Evolutionary conservation across 208 protist genomes (phyloP).

Genomic region (Strigomonas culicis): DNA sequence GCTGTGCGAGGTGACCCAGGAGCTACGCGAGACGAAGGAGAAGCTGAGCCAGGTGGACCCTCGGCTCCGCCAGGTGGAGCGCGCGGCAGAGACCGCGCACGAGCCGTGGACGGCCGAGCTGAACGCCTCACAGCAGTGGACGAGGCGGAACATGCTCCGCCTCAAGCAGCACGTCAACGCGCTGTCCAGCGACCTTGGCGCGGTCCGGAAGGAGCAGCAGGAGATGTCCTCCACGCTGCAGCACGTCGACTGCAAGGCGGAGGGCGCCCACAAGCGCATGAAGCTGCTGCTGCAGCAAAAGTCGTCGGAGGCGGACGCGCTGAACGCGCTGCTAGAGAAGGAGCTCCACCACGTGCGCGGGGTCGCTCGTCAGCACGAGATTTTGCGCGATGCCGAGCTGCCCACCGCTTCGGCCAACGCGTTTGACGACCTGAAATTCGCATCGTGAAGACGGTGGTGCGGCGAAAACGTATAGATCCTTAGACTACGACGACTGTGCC

Average conservation of each 20-base stretch:
- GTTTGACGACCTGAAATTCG: constrained; percentile 21
- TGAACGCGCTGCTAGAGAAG: constrained; percentile 63
- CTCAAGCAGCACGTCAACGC: constrained; percentile 73
- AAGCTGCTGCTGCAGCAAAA: constrained; percentile 53
- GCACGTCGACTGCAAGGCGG: constrained; percentile 45
- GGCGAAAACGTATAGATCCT: too few species aligned
- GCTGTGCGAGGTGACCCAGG: constrained; percentile 12
- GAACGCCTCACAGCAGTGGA: constrained; percentile 59
- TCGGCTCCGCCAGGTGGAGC: constrained; percentile 1
- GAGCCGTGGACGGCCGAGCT: constrained; percentile 25
- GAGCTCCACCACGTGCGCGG: constrained; percentile 64
- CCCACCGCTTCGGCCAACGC: too few species aligned
- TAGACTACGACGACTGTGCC: too few species aligned
- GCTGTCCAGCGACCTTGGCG: constrained; percentile 26
- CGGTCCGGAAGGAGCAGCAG: constrained; percentile 31
- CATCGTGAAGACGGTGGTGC: not conserved
- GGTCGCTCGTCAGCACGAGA: constrained; percentile 53
- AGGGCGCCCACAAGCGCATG: constrained; percentile 69
- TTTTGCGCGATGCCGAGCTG: constrained; percentile 26
- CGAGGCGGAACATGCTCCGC: constrained; percentile 68
- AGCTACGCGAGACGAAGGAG: constrained; percentile 4
- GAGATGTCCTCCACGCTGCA: constrained; percentile 33
- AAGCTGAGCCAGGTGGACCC: constrained; percentile 5
- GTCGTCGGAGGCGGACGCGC: constrained; percentile 56
- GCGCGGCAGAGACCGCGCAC: not conserved